These are phyloP conservation scores for Neoascochyta sp. DNA, from an alignment of 2,329 filamentous ascomycete genomes.

Conservation along the genomic window DNA sequence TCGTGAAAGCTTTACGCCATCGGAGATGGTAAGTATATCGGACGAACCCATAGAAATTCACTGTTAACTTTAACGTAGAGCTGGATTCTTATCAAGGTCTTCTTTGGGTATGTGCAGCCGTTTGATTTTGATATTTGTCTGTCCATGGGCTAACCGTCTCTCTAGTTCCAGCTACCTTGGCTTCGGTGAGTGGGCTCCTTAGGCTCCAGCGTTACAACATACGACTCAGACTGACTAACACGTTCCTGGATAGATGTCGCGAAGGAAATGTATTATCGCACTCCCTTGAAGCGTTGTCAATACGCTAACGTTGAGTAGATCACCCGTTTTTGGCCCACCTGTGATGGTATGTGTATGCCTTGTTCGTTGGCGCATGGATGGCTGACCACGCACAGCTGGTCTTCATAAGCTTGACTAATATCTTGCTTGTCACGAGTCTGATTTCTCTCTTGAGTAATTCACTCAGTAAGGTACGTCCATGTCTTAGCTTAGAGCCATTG, in stretches of 20 bases:
- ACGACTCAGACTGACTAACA: conserved; percentile 23
- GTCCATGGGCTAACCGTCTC: conserved; percentile 1
- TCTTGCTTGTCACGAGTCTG: conserved; percentile 72
- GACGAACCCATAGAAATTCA: not conserved
- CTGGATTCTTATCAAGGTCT: conserved; percentile 74
- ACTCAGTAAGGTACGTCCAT: conserved; percentile 54
- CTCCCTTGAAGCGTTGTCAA: not conserved
- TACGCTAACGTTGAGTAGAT: conserved; percentile 36
- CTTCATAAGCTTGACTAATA: conserved; percentile 73
- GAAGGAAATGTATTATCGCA: conserved; percentile 39
- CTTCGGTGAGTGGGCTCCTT: conserved; percentile 59
- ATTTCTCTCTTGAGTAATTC: conserved; percentile 77
- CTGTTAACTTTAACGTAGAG: conserved; percentile 40
- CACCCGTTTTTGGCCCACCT: conserved; percentile 50
- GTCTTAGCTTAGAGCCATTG: conserved; percentile 14
- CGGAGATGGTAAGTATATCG: conserved; percentile 53
- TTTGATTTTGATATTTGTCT: conserved; percentile 1
- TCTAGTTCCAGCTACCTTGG: conserved; percentile 63
- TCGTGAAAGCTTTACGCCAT: conserved; percentile 62
- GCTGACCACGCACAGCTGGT: conserved; percentile 51
- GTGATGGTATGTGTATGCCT: conserved; percentile 52
- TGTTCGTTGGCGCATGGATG: too few relatives aligned
- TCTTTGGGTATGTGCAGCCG: conserved; percentile 57
- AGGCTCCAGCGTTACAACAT: too few relatives aligned
- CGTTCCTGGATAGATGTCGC: conserved; percentile 42